Percentiles rank a stretch among this genome's conserved stretches.
Evolutionary conservation across 306 rosid genomes (phyloP).

Genomic region (Senna tora): DNA sequence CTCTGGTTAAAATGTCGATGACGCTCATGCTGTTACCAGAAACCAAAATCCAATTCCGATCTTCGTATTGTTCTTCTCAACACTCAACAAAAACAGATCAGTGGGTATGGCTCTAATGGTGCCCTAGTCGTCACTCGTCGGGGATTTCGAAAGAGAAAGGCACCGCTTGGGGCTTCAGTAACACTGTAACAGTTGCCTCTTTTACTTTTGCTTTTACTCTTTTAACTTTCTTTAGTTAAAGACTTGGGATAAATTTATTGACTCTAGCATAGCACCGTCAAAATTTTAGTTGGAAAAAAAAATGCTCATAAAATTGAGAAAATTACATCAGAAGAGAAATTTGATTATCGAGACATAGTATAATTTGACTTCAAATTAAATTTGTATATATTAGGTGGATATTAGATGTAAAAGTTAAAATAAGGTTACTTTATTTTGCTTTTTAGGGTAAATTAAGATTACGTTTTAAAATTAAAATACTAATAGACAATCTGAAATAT

Average conservation of each 20-base stretch:
- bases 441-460: too few species aligned
- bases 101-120: neutral
- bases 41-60: constrained; percentile 9
- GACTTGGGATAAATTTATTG: neutral
- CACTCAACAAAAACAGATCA: neutral
- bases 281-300: neutral
- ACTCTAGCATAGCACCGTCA: neutral
- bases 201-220: neutral
- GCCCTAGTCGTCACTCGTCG: neutral
- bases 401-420: too few species aligned
- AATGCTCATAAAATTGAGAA: too few species aligned
- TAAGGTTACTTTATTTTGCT: too few species aligned
- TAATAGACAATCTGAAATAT: too few species aligned
- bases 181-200: too few species aligned
- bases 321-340: too few species aligned
- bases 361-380: too few species aligned
- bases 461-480: too few species aligned
- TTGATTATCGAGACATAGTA: too few species aligned
- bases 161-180: neutral
- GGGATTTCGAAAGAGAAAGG: neutral
- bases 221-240: neutral
- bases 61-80: neutral
- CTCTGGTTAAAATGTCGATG: constrained; percentile 91
- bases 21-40: constrained; percentile 70
- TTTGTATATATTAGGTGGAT: too few species aligned